Evolutionary conservation across 2,329 filamentous ascomycete species (phyloP).

Genomic region (Incumbomyces delicatus): DNA sequence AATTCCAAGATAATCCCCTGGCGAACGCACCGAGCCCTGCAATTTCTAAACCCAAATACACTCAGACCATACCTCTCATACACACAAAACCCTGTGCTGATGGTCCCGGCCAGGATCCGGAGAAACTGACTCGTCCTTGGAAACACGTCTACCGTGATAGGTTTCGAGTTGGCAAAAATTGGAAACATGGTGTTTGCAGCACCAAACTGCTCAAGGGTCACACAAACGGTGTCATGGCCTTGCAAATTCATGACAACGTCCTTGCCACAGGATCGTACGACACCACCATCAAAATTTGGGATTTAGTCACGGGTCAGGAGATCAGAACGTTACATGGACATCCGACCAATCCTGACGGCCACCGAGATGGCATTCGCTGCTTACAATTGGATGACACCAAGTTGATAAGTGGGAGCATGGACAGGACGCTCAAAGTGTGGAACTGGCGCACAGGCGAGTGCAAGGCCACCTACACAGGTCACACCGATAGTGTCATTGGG

Average conservation of each 20-base stretch:
- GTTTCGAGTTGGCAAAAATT: slow-evolving; percentile 93
- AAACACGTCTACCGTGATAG: slow-evolving; percentile 95
- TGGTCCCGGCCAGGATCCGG: slow-evolving; percentile 10
- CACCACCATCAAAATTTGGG: slow-evolving; percentile 90
- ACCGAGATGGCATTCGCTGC: slow-evolving; percentile 72
- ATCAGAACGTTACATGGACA: slow-evolving; percentile 79
- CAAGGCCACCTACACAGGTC: slow-evolving; percentile 68
- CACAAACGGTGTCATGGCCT: slow-evolving; percentile 73
- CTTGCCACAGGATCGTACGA: slow-evolving; percentile 94
- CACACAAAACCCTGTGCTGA: slow-evolving; percentile 7
- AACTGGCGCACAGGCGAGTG: slow-evolving; percentile 90
- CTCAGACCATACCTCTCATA: slow-evolving; percentile 2
- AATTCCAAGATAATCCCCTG: slow-evolving; percentile 18
- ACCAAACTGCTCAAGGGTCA: slow-evolving; percentile 79
- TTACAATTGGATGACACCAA: slow-evolving; percentile 90
- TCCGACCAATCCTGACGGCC: slow-evolving; percentile 36
- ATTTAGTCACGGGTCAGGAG: slow-evolving; percentile 78
- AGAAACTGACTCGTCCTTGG: slow-evolving; percentile 55
- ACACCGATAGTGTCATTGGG: slow-evolving; percentile 72
- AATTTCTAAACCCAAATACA: not conserved
- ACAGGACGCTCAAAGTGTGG: slow-evolving; percentile 85
- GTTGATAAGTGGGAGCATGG: slow-evolving; percentile 80
- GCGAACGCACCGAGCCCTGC: not conserved
- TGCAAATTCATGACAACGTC: slow-evolving; percentile 78
- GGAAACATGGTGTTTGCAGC: slow-evolving; percentile 87